Evolutionary conservation across 2,329 filamentous ascomycete species (phyloP), one percentile per base, ranked within the genome.

Genomic region (Aureobasidium sp.): DNA sequence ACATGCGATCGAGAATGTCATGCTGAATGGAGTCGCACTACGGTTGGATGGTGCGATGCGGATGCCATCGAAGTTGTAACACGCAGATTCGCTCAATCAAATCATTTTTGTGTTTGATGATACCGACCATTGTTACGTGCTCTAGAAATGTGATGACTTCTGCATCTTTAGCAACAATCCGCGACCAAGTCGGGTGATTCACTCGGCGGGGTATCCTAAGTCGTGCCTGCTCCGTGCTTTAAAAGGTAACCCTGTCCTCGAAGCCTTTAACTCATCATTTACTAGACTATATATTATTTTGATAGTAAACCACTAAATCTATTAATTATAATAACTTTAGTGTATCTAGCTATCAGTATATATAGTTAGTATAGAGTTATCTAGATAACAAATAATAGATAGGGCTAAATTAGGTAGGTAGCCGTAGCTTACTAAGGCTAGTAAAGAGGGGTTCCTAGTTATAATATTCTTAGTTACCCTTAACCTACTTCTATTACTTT

Each of bases 1-100:
- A 64, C 83, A 88, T 55, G 79, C 79, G 48, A 83, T 92, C 36
- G 87, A 90, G 75, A 91, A 91, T 70, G 71, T 79, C 36, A 91
- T 91, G 87, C 73, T 92, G 66, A 92, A 92, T 68, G 88, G 88
- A 3, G 84, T 84, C n/a, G 86, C 90, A 5, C 79, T 91, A 61
- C 77, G 89, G 59, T 69, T 92, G 62, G 89, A 91, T 72, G 89
- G 88, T 0, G 88, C 84, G 0, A 86, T 88, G 78, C 82, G 89
- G 64, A 89, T 90, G 86, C 87, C 88, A 2, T 86, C 84, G 66
- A 32, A 59, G n/a, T 21, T 63, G 45, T 62, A n/a, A 25, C 13
- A 21, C 21, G 21, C 21, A 21, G 21, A 21, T 21, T 21, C 21
- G 21, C 21, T 21, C 21, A 21, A 21, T 21, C 21, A 21, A 21